phyloP scores from a whole-genome alignment of 2,329 filamentous ascomycete genomes.

The Paecilomyces formosus region DNA sequence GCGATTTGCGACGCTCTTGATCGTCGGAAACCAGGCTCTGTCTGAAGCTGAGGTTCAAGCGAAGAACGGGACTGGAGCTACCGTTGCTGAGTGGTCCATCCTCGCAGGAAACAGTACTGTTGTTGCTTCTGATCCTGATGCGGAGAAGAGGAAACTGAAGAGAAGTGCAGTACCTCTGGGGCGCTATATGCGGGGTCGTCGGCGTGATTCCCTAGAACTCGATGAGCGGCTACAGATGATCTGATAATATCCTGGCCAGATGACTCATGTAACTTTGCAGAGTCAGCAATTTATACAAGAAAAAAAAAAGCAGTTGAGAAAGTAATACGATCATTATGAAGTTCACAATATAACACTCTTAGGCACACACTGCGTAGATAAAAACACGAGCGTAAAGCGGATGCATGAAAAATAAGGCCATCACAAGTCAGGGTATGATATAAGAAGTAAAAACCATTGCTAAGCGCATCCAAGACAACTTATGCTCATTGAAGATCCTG shows the following conservation, averaged over 20 bases:
- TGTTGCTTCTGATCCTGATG: not conserved
- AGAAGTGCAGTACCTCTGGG: not conserved
- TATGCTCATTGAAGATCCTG: too few relatives aligned
- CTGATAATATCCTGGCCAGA: not conserved
- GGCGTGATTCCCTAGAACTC: not conserved
- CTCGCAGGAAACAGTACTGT: conserved; percentile 14
- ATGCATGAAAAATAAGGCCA: too few relatives aligned
- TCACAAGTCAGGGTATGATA: too few relatives aligned
- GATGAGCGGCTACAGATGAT: not conserved
- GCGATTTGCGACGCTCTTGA: conserved; percentile 36
- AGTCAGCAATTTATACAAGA: too few relatives aligned
- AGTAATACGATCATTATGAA: too few relatives aligned
- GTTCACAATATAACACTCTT: too few relatives aligned
- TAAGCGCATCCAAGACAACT: too few relatives aligned
- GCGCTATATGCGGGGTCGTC: not conserved
- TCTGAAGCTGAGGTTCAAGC: conserved; percentile 18
- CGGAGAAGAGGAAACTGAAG: not conserved
- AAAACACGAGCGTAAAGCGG: too few relatives aligned
- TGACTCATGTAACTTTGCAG: not conserved
- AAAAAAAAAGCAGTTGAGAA: too few relatives aligned
- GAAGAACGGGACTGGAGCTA: conserved; percentile 36
- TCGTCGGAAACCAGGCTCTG: conserved; percentile 36
- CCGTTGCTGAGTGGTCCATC: conserved; percentile 42
- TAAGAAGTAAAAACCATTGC: too few relatives aligned
- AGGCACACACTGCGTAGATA: too few relatives aligned